Evolutionary conservation across 345 rosid species (phyloP), one percentile per base, ranked within the genome.

Genomic region (Rhizophora mangle): DNA sequence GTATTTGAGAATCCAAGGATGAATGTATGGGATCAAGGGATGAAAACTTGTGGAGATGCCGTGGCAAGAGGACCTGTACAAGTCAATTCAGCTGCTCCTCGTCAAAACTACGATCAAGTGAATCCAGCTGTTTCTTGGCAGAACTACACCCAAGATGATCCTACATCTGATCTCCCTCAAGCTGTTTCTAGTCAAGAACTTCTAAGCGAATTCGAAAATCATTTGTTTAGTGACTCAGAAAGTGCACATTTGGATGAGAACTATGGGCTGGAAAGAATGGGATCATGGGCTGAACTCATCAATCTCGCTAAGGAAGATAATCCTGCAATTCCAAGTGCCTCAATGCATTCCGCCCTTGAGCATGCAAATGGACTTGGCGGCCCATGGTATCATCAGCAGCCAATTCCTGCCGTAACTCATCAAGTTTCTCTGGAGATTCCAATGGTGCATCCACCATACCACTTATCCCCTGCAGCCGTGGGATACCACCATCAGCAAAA

Each of bases 1-100:
- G 67, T 24, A 39, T 29, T 2, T 34, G 76, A 64, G 34, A 64
- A 31, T 71, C 53, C 5, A 56, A 63, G 46, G 58, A 67, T 56
- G 47, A 11, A 27, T 6, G 3, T 20, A 15, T 60, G 69, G 64
- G 70, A 36, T 53, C 79, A 70, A 43, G 67, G 37, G 32, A 10
- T 47, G 22, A 71, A 29, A 19, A 20, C 18, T 58, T 31, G 58
- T 54, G 27, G 29, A 8, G 36, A 21, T 6, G 20, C 32, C 15
- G 6, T 7, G 8, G 67, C 59, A 30, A 59, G 3, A 8, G 22
- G 61, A 24, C 1, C 5, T 11, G 21, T 49, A n/a, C 76, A 56
- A 39, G 13, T 6, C 51, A 27, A 62, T 37, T 59, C 65, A 22
- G 3, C 32, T 24, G 31, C 51, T 55, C 22, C 54, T 19, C 27